Conservation (phyloP, 2,329 filamentous ascomycete species). For the Escovopsis sp. region DNA sequence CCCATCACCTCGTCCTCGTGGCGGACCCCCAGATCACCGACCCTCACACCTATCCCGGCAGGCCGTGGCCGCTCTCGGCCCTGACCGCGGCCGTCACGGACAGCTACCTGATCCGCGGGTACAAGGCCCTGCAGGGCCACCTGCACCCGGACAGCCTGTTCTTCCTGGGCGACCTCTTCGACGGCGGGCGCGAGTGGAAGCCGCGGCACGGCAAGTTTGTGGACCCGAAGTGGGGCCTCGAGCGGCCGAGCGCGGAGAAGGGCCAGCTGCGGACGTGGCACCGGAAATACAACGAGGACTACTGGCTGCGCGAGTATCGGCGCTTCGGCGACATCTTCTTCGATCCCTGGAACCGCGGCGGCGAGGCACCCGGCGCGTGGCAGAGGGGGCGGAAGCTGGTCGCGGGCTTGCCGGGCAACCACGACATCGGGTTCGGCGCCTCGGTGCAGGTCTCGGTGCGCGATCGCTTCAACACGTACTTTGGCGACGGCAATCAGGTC, state of each 20-base stretch:
- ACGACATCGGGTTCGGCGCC: conserved; percentile 82
- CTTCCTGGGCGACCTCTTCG: conserved; percentile 89
- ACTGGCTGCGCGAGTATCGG: conserved; percentile 75
- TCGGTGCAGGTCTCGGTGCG: conserved; percentile 70
- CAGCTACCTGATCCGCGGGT: conserved; percentile 75
- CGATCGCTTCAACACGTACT: conserved; percentile 72
- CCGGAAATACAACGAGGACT: conserved; percentile 61
- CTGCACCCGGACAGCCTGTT: conserved; percentile 77
- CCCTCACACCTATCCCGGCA: conserved; percentile 84
- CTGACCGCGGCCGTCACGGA: conserved; percentile 56
- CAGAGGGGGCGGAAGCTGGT: conserved; percentile 64
- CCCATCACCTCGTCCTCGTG: conserved; percentile 72
- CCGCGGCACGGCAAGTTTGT: conserved; percentile 46
- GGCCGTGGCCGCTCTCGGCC: conserved; percentile 44
- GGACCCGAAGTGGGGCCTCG: conserved; percentile 43
- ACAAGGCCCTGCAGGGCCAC: conserved; percentile 58
- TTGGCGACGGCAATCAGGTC: conserved; percentile 81
- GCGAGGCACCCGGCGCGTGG: conserved; percentile 37
- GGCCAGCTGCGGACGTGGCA: conserved; percentile 50
- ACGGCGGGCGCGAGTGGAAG: conserved; percentile 91
- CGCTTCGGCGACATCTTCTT: conserved; percentile 83
- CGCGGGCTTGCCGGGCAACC: conserved; percentile 79
- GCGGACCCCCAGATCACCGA: conserved; percentile 89
- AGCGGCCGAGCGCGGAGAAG: conserved; percentile 36
- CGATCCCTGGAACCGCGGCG: conserved; percentile 46